A percentile compares a stretch with the other conserved stretches of the same genome.
Evolutionary conservation across 768 basidiomycete genomes (phyloP).

Genomic region (Kwoniella heveanensis): DNA sequence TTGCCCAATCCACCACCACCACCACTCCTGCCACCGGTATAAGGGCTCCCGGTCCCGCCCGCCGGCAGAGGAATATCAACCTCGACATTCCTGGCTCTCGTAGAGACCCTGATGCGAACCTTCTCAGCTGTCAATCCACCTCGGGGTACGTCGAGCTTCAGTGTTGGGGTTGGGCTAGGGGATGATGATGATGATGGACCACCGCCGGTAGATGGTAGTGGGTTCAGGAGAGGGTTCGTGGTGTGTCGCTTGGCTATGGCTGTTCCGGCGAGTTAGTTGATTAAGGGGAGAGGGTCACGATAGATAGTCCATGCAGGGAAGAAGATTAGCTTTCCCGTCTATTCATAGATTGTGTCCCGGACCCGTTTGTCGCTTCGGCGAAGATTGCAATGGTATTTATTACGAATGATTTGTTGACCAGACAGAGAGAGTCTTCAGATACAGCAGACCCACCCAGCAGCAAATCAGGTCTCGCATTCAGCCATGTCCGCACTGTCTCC

Average conservation of each 20-base stretch:
- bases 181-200: neutral
- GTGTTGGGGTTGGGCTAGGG: neutral
- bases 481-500: slow-evolving; percentile 15
- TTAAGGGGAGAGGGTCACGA: too few species aligned
- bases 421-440: neutral
- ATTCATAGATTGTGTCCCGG: too few species aligned
- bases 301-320: too few species aligned
- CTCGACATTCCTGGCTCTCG: slow-evolving; percentile 18
- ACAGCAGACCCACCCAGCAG: slow-evolving; percentile 5
- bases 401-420: too few species aligned
- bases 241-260: slow-evolving; percentile 24
- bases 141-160: slow-evolving; percentile 5
- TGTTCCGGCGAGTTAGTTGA: too few species aligned
- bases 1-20: slow-evolving; percentile 7
- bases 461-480: slow-evolving; percentile 21
- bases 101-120: slow-evolving; percentile 13
- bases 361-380: too few species aligned
- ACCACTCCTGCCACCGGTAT: neutral
- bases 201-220: slow-evolving; percentile 1
- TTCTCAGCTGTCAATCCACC: slow-evolving; percentile 10
- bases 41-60: neutral
- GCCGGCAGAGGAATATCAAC: slow-evolving; percentile 18
- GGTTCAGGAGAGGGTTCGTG: slow-evolving; percentile 16
- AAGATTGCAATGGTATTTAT: too few species aligned
- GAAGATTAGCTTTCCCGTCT: too few species aligned